Conservation (phyloP, 116 monocot genomes). For the Trichopus zeylanicus region DNA sequence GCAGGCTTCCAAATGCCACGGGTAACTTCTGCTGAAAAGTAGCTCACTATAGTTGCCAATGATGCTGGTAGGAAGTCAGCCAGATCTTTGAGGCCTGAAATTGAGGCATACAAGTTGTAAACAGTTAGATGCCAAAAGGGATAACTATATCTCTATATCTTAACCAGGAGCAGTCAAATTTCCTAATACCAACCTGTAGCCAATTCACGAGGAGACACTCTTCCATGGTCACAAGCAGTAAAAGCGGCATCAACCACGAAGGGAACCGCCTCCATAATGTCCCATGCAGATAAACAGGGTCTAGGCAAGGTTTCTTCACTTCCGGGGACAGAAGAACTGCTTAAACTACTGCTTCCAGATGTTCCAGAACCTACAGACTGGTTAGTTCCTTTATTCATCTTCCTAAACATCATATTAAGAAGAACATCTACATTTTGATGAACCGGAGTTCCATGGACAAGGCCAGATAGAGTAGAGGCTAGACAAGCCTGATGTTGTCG, state of each 20-base stretch:
- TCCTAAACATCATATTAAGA: conserved; percentile 92
- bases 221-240: conserved; percentile 87
- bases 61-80: conserved; percentile 92
- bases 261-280: conserved; percentile 94
- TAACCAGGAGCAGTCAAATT: no score
- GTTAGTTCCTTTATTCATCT: conserved; percentile 48
- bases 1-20: conserved; percentile 97
- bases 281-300: conserved; percentile 89
- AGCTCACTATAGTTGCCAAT: conserved; percentile 86
- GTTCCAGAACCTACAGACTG: conserved; percentile 41
- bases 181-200: conserved; percentile 67
- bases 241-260: conserved; percentile 98
- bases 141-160: no score
- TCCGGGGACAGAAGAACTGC: conserved; percentile 58
- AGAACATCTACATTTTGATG: conserved; percentile 82
- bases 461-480: conserved; percentile 90
- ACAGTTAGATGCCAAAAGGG: no score
- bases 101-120: no score
- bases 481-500: conserved; percentile 94
- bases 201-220: conserved; percentile 83
- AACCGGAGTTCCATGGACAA: conserved; percentile 74
- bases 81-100: conserved; percentile 84
- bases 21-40: conserved; percentile 96
- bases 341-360: conserved; percentile 67
- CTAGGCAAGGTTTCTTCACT: conserved; percentile 51